Percentiles rank a stretch among this genome's conserved stretches.
These are phyloP conservation scores for Acarospora socialis DNA, from an alignment of 2,329 filamentous ascomycete species.

Conservation along the genomic window DNA sequence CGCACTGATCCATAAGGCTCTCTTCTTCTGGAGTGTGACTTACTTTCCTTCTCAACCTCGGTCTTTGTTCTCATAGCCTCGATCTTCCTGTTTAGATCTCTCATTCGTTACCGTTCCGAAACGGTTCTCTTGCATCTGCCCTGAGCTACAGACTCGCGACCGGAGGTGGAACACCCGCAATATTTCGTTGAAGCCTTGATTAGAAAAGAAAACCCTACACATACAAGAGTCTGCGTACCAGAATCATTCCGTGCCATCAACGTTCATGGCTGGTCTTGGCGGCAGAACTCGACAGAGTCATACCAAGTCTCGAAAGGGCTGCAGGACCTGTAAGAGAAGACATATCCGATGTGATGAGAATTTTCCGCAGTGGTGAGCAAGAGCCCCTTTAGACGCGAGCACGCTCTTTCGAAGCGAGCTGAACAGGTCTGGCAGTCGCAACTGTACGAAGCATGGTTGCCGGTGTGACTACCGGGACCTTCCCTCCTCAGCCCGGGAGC, in stretches of 20 bases:
- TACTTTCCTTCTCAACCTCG: too few relatives aligned
- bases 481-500: slow-evolving; percentile 45
- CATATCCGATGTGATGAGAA: slow-evolving; percentile 97
- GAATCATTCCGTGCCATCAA: slow-evolving; percentile 19
- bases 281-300: slow-evolving; percentile 84
- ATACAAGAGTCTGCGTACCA: slow-evolving; percentile 8
- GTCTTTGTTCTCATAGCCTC: too few relatives aligned
- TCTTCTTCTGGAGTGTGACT: too few relatives aligned
- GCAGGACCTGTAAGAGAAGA: slow-evolving; percentile 92
- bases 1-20: too few relatives aligned
- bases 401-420: slow-evolving; percentile 3
- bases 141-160: too few relatives aligned
- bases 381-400: too few relatives aligned
- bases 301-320: slow-evolving; percentile 97
- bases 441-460: slow-evolving; percentile 98
- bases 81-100: too few relatives aligned
- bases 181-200: too few relatives aligned
- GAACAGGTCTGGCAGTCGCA: slow-evolving; percentile 47
- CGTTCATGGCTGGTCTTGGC: slow-evolving; percentile 88
- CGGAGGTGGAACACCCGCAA: too few relatives aligned
- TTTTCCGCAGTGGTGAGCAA: slow-evolving; percentile 84
- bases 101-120: too few relatives aligned
- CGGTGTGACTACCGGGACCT: slow-evolving; percentile 95
- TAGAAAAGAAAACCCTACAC: too few relatives aligned
- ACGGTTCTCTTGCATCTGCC: too few relatives aligned